These are phyloP conservation scores for Dictyophora rubrovolvata DNA, from an alignment of 768 basidiomycete genomes.

Conservation along the genomic window DNA sequence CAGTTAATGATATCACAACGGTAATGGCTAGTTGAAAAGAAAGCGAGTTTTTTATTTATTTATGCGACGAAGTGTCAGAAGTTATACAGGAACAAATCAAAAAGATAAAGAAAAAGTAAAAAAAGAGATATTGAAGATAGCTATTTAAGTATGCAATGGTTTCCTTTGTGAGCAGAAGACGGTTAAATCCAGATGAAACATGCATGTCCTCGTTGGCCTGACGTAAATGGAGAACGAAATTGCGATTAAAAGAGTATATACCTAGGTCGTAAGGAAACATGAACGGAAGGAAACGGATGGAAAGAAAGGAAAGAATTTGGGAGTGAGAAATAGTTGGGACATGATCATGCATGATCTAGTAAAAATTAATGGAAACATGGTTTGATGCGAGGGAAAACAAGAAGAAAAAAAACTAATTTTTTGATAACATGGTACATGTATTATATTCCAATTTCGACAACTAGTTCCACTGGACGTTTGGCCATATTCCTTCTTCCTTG, in stretches of 20 bases:
- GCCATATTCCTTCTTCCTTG: constrained; percentile 58
- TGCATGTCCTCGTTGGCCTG: background rate
- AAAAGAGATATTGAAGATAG: background rate
- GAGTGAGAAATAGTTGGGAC: background rate
- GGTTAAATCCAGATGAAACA: background rate
- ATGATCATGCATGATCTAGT: too few relatives aligned
- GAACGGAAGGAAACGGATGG: background rate
- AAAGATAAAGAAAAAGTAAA: background rate
- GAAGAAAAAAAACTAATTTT: background rate
- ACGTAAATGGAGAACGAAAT: background rate
- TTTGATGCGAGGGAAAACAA: background rate
- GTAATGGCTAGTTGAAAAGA: background rate
- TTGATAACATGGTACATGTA: background rate
- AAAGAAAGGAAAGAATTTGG: background rate
- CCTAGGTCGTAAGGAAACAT: background rate
- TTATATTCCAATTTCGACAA: background rate
- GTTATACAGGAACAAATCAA: background rate
- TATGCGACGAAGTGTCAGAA: too few relatives aligned
- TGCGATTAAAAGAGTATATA: background rate
- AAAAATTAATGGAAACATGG: background rate
- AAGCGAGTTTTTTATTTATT: background rate
- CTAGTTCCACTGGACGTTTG: constrained; percentile 16
- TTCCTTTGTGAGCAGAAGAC: background rate
- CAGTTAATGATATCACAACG: background rate
- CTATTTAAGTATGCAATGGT: background rate